Percentiles rank a stretch among this genome's conserved stretches.
Conservation (phyloP, 2,329 filamentous ascomycete genomes). For the Aspergillus novoparasiticus region DNA sequence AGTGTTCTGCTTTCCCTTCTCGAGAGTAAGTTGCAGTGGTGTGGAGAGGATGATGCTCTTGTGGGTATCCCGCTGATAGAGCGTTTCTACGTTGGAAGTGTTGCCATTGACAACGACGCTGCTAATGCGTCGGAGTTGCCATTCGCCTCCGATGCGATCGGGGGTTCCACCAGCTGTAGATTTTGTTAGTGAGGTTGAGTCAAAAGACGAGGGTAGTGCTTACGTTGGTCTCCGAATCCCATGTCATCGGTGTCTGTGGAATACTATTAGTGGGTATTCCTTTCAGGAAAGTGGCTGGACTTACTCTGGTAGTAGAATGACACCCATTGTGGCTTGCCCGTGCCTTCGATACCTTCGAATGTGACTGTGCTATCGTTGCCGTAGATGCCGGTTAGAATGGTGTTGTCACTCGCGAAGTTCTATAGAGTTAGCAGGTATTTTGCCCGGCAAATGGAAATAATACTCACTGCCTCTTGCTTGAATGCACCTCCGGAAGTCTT, state of each 20-base stretch:
- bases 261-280: background rate
- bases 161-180: constrained; percentile 53
- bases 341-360: constrained; percentile 53
- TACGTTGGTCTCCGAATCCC: constrained; percentile 30
- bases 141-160: constrained; percentile 61
- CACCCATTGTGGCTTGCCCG: constrained; percentile 58
- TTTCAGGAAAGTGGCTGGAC: background rate
- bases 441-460: background rate
- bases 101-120: constrained; percentile 62
- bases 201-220: background rate
- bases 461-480: constrained; percentile 54
- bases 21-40: constrained; percentile 56
- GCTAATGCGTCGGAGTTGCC: constrained; percentile 62
- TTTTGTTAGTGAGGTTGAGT: background rate
- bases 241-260: constrained; percentile 25
- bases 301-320: constrained; percentile 59
- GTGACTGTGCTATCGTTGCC: constrained; percentile 59
- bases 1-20: constrained; percentile 54
- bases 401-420: constrained; percentile 52
- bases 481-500: constrained; percentile 52
- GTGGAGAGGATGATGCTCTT: constrained; percentile 64
- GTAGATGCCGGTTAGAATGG: constrained; percentile 56
- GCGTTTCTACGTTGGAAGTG: constrained; percentile 51
- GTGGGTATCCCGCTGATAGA: constrained; percentile 59
- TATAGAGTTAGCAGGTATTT: constrained; percentile 1